phyloP scores from a whole-genome alignment of 352 stramenopile genomes.

The Pythium aphanidermatum region DNA sequence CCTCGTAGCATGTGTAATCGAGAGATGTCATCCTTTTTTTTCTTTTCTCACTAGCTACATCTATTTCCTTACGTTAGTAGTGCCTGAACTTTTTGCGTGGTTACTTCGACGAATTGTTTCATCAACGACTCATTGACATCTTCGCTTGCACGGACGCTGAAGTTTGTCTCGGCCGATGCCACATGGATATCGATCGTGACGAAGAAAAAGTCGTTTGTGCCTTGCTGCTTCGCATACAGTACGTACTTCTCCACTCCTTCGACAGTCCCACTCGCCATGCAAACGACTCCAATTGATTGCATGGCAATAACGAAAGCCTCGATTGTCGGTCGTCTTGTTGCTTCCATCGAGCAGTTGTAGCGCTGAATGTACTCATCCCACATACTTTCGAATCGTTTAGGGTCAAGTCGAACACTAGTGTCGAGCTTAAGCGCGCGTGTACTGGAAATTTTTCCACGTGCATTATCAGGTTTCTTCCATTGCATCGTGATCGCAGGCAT shows the following conservation, averaged over 20 bases:
- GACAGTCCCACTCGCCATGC: constrained; percentile 70
- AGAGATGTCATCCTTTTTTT: neutral
- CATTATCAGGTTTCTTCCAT: constrained; percentile 32
- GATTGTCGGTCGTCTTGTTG: constrained; percentile 17
- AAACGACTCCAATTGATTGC: constrained; percentile 38
- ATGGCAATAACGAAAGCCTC: constrained; percentile 33
- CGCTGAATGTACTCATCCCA: constrained; percentile 72
- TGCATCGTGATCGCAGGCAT: constrained; percentile 68
- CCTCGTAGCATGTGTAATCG: neutral
- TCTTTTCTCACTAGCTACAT: neutral
- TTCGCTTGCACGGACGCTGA: constrained; percentile 38
- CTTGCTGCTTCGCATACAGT: constrained; percentile 61
- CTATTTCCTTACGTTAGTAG: constrained; percentile 2
- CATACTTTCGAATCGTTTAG: constrained; percentile 67
- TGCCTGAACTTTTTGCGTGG: constrained; percentile 14
- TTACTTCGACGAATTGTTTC: constrained; percentile 33
- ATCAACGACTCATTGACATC: constrained; percentile 41
- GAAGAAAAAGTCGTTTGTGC: constrained; percentile 45
- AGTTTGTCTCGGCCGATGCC: constrained; percentile 23
- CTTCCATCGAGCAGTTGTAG: constrained; percentile 14
- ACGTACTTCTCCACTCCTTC: constrained; percentile 68
- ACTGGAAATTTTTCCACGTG: constrained; percentile 3
- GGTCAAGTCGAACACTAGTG: constrained; percentile 30
- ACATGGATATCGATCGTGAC: constrained; percentile 40
- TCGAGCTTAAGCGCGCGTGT: constrained; percentile 28